These are phyloP conservation scores for Pleurotus tuoliensis DNA, from an alignment of 768 basidiomycete species.

Conservation along the genomic window DNA sequence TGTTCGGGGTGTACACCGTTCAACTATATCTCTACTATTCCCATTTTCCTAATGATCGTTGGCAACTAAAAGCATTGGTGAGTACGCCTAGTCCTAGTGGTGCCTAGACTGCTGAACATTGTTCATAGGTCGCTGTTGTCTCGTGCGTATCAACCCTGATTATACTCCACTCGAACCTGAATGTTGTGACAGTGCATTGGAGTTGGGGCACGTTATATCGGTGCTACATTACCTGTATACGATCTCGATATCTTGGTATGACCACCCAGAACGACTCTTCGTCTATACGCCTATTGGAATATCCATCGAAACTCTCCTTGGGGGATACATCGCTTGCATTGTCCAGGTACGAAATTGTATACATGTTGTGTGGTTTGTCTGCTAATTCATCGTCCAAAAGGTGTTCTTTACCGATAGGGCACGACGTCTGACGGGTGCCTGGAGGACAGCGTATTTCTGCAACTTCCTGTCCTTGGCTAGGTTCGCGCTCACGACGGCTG, in stretches of 20 bases:
- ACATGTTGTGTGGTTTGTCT: too few relatives aligned
- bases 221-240: slow-evolving; percentile 16
- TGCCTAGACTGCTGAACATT: background rate
- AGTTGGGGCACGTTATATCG: slow-evolving; percentile 18
- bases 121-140: slow-evolving; percentile 4
- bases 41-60: slow-evolving; percentile 17
- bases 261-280: slow-evolving; percentile 2
- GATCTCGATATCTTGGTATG: slow-evolving; percentile 14
- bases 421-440: background rate
- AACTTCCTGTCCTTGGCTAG: background rate
- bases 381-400: background rate
- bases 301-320: background rate
- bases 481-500: slow-evolving; percentile 1
- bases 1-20: slow-evolving; percentile 24
- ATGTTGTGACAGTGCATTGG: slow-evolving; percentile 11
- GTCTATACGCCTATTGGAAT: background rate
- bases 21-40: slow-evolving; percentile 19
- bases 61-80: slow-evolving; percentile 17
- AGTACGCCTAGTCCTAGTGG: background rate
- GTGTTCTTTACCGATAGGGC: slow-evolving; percentile 1
- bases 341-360: background rate
- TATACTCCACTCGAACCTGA: background rate
- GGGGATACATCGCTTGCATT: slow-evolving; percentile 2
- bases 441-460: background rate
- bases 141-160: background rate